Evolutionary conservation across 495 filamentous ascomycete species (phyloP).

Genomic region (Penicillium waksmanii): DNA sequence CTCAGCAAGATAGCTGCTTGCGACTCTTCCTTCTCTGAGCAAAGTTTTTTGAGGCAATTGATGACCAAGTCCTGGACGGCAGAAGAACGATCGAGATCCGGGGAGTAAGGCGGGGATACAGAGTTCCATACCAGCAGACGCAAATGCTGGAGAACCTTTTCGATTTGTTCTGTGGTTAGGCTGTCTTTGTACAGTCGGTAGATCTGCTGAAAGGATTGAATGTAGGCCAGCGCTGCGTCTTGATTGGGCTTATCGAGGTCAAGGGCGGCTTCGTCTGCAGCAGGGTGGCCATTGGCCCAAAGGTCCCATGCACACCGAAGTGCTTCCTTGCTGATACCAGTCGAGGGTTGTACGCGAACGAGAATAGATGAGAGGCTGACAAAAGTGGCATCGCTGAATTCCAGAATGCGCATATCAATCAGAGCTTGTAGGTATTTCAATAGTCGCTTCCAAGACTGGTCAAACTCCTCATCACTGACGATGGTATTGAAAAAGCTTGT

Average conservation of each 20-base stretch:
- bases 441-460: slow-evolving; percentile 69
- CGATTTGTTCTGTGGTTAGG: slow-evolving; percentile 61
- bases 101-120: slow-evolving; percentile 73
- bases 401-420: slow-evolving; percentile 61
- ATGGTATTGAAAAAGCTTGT: slow-evolving; percentile 68
- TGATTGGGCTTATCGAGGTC: slow-evolving; percentile 63
- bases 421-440: slow-evolving; percentile 65
- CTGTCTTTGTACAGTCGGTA: slow-evolving; percentile 75
- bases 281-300: slow-evolving; percentile 68
- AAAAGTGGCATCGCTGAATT: slow-evolving; percentile 74
- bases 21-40: slow-evolving; percentile 66
- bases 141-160: slow-evolving; percentile 55
- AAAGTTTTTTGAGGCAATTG: slow-evolving; percentile 71
- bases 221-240: slow-evolving; percentile 76
- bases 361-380: slow-evolving; percentile 69
- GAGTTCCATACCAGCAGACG: slow-evolving; percentile 68
- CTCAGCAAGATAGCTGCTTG: slow-evolving; percentile 69
- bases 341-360: slow-evolving; percentile 49
- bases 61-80: slow-evolving; percentile 75
- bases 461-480: slow-evolving; percentile 58
- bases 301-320: slow-evolving; percentile 70
- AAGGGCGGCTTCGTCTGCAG: slow-evolving; percentile 49
- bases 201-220: slow-evolving; percentile 74
- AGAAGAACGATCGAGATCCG: slow-evolving; percentile 83
- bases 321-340: slow-evolving; percentile 57